Conservation (phyloP, 768 basidiomycete genomes). For the Lactarius vividus region DNA sequence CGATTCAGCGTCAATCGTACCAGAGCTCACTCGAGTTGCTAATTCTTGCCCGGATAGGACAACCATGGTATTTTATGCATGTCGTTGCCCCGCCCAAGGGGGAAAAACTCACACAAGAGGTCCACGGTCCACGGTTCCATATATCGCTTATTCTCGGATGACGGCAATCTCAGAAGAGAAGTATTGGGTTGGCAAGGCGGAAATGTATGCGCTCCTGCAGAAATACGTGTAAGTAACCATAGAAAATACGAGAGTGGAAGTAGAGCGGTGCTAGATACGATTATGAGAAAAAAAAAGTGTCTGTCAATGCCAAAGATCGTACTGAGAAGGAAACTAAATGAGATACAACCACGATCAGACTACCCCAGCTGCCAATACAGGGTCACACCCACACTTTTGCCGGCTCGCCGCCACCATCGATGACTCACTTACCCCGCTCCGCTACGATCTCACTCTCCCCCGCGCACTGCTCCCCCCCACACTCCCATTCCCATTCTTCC, state of each 20-base stretch:
- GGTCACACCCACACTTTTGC: neutral
- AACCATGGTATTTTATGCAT: neutral
- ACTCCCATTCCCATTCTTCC: constrained; percentile 5
- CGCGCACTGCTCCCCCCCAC: neutral
- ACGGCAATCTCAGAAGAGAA: constrained; percentile 1
- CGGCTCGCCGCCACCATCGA: neutral
- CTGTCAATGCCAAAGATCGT: constrained; percentile 5
- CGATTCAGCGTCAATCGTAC: neutral
- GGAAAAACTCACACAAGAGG: neutral
- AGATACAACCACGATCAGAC: constrained; percentile 21
- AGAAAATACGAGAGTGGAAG: neutral
- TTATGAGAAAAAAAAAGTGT: constrained; percentile 6
- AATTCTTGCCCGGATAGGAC: neutral
- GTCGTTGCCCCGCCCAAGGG: neutral
- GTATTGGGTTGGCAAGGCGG: neutral
- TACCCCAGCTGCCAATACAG: neutral
- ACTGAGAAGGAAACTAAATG: constrained; percentile 12
- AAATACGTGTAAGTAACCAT: constrained; percentile 8
- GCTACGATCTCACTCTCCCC: constrained; percentile 11
- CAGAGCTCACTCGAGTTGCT: neutral
- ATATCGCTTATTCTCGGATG: neutral
- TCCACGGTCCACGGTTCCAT: neutral
- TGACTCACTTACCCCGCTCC: neutral
- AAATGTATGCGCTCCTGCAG: neutral
- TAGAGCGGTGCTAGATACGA: constrained; percentile 18